Base-by-base conservation (phyloP, 2,329 filamentous ascomycete genomes). In the Emericellopsis atlantica region DNA sequence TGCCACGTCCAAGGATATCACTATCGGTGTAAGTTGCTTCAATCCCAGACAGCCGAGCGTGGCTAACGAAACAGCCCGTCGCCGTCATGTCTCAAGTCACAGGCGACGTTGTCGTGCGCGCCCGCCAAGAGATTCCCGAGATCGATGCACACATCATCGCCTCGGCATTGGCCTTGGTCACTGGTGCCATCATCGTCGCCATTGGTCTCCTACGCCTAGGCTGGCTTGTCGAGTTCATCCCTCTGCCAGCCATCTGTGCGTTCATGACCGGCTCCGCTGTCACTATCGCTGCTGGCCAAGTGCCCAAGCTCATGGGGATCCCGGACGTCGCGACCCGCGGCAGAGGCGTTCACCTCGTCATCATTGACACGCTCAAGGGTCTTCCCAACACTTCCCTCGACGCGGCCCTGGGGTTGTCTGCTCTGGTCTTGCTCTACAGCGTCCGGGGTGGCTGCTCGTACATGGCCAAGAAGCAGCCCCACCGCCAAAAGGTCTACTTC, bases 1-100 rank as follows among this genome's bases (percentile, higher is more conserved):
- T 55, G 90, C 89, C 32, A 96, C 90, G 0, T 95, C 89, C 21
- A 96, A 96, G 50, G 69, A 72, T 61, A 93, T 94, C 55, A 92
- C 86, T 15, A 92, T 93, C 48, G 86, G 86, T 32, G 79, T 83
- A 68, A 63, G 77, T 70, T n/a, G 21, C 18, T n/a, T 31, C 32
- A 11, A 15, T 35, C 7, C 6, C 16, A 39, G 16, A 38, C 42
- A n/a, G 31, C 7, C 18, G 15, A 31, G 32, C 5, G 4, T 18
- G 12, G 23, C 51, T 49, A 40, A 40, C 40, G 40, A 37, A 8
- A 33, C 18, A 57, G 81, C 76, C 69, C 11, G 68, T 70, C 15
- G 67, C 67, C 18, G 67, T 72, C 50, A 70, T 72, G 67, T 72
- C 69, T 16, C 66, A 67, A 37, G 61, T 72, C 21, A 69, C 69